Conservation (phyloP, 257 asterid genomes). For the Solanum pimpinellifolium region DNA sequence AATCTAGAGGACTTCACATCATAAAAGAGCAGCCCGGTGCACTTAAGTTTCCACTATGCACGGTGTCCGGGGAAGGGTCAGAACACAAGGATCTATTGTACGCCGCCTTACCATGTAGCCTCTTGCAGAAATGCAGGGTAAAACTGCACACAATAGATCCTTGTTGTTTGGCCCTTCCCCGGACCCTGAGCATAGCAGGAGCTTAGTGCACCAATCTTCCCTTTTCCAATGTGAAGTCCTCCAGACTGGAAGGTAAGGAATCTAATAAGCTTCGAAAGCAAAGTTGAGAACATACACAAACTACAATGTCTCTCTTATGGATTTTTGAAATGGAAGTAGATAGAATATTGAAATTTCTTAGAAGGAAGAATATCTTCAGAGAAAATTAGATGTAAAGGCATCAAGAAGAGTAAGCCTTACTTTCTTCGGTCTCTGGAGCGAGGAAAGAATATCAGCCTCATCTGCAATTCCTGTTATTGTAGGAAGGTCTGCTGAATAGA, state of each 20-base stretch:
- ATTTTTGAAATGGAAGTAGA: not conserved
- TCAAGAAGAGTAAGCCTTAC: slow-evolving; percentile 29
- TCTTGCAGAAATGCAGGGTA: not conserved
- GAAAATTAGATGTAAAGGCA: not conserved
- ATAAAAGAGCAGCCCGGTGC: not conserved
- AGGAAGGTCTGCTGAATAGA: slow-evolving; percentile 59
- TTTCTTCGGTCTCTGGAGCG: slow-evolving; percentile 95
- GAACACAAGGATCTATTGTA: not conserved
- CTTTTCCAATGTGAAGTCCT: not conserved
- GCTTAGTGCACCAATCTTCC: not conserved
- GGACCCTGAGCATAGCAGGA: not conserved
- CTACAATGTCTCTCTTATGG: not conserved
- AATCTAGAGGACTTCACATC: not conserved
- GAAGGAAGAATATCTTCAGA: not conserved
- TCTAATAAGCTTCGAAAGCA: not conserved
- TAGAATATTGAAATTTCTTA: not conserved
- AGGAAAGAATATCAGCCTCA: slow-evolving; percentile 95
- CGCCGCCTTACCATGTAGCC: not conserved
- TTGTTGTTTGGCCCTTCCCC: not conserved
- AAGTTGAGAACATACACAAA: not conserved
- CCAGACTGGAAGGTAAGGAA: not conserved
- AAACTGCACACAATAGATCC: not conserved
- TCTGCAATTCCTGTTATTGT: slow-evolving; percentile 86
- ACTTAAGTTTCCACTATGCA: not conserved
- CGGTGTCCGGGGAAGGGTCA: not conserved